Evolutionary conservation across 805 yeast genomes (phyloP), one percentile per base, ranked within the genome.

Genomic region (Lipomyces oligophaga): DNA sequence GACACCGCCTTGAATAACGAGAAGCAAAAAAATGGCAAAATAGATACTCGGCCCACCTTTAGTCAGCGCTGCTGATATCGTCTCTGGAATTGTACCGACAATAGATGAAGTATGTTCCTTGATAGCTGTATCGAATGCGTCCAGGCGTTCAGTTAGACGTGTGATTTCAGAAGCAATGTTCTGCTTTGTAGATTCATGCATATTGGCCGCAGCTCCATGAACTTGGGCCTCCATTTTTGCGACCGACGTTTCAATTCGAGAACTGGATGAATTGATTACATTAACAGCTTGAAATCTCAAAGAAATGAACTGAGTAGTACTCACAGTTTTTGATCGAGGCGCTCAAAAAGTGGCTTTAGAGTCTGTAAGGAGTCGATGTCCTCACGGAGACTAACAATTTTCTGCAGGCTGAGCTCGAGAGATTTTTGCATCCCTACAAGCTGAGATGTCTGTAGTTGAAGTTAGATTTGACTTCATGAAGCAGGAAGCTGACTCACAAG

Each of bases 11-110:
- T 60, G 62, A 7, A 60, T 49, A 18, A 49, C 38, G 25, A 62
- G 43, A 26, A 60, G 46, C 13, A 60, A 27, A 11, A 56, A 53
- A 18, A 59, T 33, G 8, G 59, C 45, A 21, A 45, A 28, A 64
- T 63, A 62, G 19, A 59, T 44, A 41, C 57, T 50, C 13, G 63
- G 60, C 2, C 63, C 64, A 19, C 62, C 60, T 16, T 52, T 52
- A 18, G 38, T 42, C 21, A 59, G 36, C 15, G 63, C 63, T 3
- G 40, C 53, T 16, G 54, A 42, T 34, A 61, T 49, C 2, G 62
- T 51, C 31, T 58, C 61, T 11, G 63, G 58, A 10, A 61, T 35
- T 10, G 58, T 31, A 5, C 59, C 61, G 41, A 59, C 43, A 21
- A 60, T 19, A 36, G 55, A 55, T 20, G 58, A 37, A 3, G 65